These are phyloP conservation scores for Coniella vitis DNA, from an alignment of 2,329 filamentous ascomycete species.

Conservation along the genomic window DNA sequence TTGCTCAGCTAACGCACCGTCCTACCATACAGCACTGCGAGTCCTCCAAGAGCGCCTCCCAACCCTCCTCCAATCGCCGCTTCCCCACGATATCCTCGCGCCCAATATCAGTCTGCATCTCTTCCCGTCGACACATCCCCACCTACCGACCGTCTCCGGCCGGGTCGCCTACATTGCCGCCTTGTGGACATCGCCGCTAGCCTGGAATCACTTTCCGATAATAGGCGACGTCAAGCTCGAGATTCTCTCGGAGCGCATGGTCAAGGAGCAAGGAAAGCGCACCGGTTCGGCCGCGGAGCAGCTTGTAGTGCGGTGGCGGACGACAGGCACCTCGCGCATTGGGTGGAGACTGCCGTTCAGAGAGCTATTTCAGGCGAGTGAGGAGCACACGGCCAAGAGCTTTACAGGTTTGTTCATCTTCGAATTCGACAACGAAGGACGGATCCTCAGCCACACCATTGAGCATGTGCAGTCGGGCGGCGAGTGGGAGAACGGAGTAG, in stretches of 20 bases:
- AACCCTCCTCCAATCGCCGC: slow-evolving; percentile 57
- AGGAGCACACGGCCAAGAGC: slow-evolving; percentile 52
- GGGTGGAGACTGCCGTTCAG: slow-evolving; percentile 23
- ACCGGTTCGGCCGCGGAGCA: slow-evolving; percentile 63
- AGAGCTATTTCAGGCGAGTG: slow-evolving; percentile 18
- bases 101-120: slow-evolving; percentile 66
- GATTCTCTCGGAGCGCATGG: slow-evolving; percentile 86
- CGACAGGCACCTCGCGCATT: slow-evolving; percentile 44
- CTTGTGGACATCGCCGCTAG: slow-evolving; percentile 90
- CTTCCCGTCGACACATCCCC: slow-evolving; percentile 72
- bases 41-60: slow-evolving; percentile 61
- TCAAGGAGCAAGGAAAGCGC: slow-evolving; percentile 46
- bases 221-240: slow-evolving; percentile 84
- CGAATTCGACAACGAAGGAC: slow-evolving; percentile 83
- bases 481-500: slow-evolving; percentile 73
- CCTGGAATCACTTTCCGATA: slow-evolving; percentile 88
- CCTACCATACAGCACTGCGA: slow-evolving; percentile 44
- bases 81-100: slow-evolving; percentile 69
- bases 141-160: slow-evolving; percentile 87
- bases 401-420: slow-evolving; percentile 94
- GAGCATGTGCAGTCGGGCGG: slow-evolving; percentile 83
- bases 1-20: background rate
- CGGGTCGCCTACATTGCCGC: slow-evolving; percentile 87
- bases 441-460: slow-evolving; percentile 82
- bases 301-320: slow-evolving; percentile 87